Conservation (phyloP, 2,329 filamentous ascomycete species). For the Alternaria alternata region DNA sequence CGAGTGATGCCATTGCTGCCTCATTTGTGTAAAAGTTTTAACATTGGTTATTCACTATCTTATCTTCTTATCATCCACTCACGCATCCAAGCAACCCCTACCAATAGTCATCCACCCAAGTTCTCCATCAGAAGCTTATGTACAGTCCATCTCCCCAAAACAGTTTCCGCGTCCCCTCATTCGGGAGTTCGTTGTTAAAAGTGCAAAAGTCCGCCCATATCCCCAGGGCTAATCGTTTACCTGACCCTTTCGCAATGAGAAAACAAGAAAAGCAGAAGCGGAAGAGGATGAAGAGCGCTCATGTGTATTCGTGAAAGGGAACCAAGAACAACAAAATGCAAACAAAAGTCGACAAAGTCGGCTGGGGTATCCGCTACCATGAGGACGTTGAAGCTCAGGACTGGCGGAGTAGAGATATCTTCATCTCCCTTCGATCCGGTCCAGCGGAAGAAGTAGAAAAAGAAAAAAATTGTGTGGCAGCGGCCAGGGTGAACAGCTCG, state of each 20-base stretch:
- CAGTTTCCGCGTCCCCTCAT: background rate
- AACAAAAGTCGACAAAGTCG: background rate
- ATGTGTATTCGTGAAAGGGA: background rate
- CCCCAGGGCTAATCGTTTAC: conserved; percentile 1
- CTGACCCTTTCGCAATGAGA: background rate
- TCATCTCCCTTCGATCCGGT: conserved; percentile 1
- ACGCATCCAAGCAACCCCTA: background rate
- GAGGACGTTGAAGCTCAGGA: conserved; percentile 2
- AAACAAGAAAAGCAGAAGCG: background rate
- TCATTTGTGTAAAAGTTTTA: background rate
- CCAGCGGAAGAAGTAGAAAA: conserved; percentile 3
- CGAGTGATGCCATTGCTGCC: background rate
- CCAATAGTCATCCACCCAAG: background rate
- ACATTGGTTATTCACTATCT: conserved; percentile 4
- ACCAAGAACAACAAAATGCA: background rate
- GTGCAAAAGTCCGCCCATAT: background rate
- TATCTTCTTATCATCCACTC: background rate
- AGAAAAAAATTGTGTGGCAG: background rate
- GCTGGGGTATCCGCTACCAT: conserved; percentile 2
- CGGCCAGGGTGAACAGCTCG: background rate
- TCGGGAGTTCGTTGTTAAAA: background rate
- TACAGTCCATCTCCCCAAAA: background rate
- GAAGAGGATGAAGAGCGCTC: background rate
- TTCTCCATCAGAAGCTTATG: background rate
- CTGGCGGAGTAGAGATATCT: background rate